Evolutionary conservation across 2,329 filamentous ascomycete species (phyloP).

Genomic region (Pseudogymnoascus sp.): DNA sequence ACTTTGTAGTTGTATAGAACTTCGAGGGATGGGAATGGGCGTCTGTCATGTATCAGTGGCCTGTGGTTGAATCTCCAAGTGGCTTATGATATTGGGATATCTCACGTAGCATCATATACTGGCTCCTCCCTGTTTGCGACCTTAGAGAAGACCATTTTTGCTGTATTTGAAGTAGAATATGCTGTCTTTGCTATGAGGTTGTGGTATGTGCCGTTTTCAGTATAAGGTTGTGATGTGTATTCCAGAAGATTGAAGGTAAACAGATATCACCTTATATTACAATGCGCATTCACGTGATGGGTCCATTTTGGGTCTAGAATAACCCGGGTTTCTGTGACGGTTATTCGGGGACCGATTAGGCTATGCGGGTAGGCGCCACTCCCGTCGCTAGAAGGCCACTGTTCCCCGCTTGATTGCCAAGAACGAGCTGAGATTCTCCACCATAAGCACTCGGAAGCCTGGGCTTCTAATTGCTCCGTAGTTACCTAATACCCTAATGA

Average conservation of each 20-base stretch:
- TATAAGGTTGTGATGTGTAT: neutral
- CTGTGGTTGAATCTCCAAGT: neutral
- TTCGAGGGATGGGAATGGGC: conserved; percentile 24
- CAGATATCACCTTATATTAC: neutral
- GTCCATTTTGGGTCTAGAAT: neutral
- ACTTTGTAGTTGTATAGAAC: conserved; percentile 30
- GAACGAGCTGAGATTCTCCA: neutral
- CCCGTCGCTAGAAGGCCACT: neutral
- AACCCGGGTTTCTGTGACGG: neutral
- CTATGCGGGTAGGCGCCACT: neutral
- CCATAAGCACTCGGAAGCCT: neutral
- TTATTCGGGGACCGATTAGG: neutral
- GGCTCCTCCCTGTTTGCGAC: conserved; percentile 7
- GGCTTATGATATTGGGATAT: neutral
- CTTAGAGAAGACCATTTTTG: conserved; percentile 5
- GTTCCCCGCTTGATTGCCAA: neutral
- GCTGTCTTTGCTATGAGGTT: neutral
- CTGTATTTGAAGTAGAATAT: neutral
- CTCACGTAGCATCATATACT: conserved; percentile 5
- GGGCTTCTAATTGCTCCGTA: neutral
- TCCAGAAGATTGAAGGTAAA: neutral
- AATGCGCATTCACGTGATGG: neutral
- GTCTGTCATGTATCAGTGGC: conserved; percentile 14
- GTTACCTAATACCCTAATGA: neutral
- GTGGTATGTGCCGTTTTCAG: neutral